These are phyloP conservation scores for Apiospora malaysiana DNA, from an alignment of 2,329 filamentous ascomycete genomes.

Conservation along the genomic window DNA sequence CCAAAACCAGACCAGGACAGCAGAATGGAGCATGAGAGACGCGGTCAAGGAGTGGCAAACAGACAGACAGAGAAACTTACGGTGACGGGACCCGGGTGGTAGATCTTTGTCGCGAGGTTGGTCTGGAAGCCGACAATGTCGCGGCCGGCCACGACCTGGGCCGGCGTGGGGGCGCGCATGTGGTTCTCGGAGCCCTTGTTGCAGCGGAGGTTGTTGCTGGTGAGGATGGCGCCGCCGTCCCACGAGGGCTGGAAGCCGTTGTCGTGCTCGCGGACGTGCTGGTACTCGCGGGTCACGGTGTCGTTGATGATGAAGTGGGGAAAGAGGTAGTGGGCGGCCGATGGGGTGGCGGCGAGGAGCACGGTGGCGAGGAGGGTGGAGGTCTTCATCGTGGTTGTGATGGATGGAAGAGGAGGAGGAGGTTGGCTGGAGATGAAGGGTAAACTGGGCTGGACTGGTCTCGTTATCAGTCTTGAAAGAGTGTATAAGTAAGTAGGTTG, in stretches of 20 bases:
- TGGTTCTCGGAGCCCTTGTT: constrained; percentile 20
- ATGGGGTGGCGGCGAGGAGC: neutral
- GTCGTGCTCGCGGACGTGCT: constrained; percentile 16
- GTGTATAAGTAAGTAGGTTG: neutral
- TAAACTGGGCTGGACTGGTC: neutral
- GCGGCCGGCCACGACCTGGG: neutral
- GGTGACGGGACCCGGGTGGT: constrained; percentile 14
- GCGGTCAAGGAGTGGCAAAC: neutral
- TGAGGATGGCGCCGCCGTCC: constrained; percentile 1
- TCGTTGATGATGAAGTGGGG: constrained; percentile 10
- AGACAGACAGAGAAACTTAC: no score
- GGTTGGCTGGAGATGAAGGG: neutral
- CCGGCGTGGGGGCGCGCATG: neutral
- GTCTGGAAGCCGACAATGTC: constrained; percentile 7
- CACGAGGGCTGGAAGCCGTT: constrained; percentile 15
- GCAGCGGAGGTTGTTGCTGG: constrained; percentile 5
- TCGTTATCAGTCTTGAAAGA: neutral
- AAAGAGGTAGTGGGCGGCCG: constrained; percentile 18
- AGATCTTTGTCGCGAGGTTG: constrained; percentile 10
- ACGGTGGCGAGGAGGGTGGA: neutral
- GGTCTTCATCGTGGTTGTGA: neutral
- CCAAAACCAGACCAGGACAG: neutral
- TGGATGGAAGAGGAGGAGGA: neutral
- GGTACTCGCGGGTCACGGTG: neutral
- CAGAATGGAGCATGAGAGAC: neutral